A percentile compares a stretch with the other conserved stretches of the same genome.
These are phyloP conservation scores for Colletotrichum endophyticum DNA, from an alignment of 2,329 filamentous ascomycete genomes.

Conservation along the genomic window DNA sequence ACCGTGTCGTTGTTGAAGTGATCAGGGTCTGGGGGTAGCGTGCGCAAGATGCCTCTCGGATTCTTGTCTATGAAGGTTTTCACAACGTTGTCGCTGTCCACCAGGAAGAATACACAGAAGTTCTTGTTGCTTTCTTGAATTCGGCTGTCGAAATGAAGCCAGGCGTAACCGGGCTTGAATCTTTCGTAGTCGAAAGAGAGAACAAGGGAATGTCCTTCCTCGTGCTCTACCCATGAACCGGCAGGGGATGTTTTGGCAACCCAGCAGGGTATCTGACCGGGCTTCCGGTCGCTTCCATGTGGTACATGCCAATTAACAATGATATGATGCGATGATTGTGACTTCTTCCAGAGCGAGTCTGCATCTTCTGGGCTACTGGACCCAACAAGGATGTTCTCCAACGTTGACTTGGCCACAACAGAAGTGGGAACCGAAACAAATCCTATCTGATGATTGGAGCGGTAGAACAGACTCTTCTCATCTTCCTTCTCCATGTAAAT, in stretches of 20 bases:
- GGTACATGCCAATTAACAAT: background rate
- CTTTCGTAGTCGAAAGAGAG: background rate
- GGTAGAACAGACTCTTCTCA: background rate
- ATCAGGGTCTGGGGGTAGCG: background rate
- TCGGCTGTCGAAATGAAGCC: background rate
- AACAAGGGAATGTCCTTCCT: background rate
- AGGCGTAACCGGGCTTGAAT: background rate
- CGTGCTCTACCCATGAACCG: background rate
- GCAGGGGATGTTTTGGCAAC: rapidly evolving
- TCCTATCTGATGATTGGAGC: background rate
- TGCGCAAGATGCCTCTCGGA: background rate
- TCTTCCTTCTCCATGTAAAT: background rate
- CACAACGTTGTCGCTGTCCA: background rate
- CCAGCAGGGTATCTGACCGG: rapidly evolving
- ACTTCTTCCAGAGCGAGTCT: background rate
- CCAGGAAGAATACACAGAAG: background rate
- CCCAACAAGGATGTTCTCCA: background rate
- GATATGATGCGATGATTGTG: background rate
- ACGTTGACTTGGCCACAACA: background rate
- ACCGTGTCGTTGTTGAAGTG: background rate
- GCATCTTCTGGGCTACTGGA: background rate
- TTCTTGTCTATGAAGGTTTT: background rate
- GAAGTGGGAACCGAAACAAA: background rate
- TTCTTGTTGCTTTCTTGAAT: background rate
- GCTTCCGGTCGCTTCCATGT: rapidly evolving